Evolutionary conservation across 176 grass and related monocot species (phyloP).

Genomic region (barley (Hordeum vulgare)): DNA sequence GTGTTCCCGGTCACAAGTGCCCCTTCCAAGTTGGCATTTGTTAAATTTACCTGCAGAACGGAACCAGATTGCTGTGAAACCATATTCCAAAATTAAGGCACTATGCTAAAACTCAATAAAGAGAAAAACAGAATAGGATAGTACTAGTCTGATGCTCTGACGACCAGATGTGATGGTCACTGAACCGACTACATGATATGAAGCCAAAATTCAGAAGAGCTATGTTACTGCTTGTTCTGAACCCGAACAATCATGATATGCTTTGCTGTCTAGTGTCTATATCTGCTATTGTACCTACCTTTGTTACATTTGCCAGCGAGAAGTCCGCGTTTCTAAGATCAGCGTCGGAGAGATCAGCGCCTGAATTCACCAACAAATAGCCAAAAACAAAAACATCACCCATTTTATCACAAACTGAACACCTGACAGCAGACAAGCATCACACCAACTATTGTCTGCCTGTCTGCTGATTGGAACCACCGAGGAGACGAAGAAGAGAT

Average conservation of each 20-base stretch:
- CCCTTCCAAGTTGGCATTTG: conserved; percentile 86
- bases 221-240: not conserved
- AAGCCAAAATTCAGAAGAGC: not conserved
- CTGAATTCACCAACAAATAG: conserved; percentile 20
- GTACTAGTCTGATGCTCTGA: not conserved
- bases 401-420: not conserved
- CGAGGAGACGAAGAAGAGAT: not conserved
- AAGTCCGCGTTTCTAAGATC: conserved; percentile 65
- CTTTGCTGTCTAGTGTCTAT: not conserved
- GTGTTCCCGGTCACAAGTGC: conserved; percentile 82
- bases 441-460: not conserved
- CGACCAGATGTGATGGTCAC: not conserved
- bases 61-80: not conserved
- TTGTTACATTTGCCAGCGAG: conserved; percentile 64
- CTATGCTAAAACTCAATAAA: not conserved
- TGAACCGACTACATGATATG: not conserved
- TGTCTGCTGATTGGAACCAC: not conserved
- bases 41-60: conserved; percentile 43
- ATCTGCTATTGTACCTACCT: conserved; percentile 42
- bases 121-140: too few relatives aligned
- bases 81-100: not conserved
- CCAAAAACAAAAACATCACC: not conserved
- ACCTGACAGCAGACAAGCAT: not conserved
- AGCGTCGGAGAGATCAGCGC: conserved; percentile 70
- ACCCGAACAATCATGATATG: not conserved